Base-by-base conservation (phyloP, 2,329 filamentous ascomycete genomes). In the Sporothrix euskadiensis region DNA sequence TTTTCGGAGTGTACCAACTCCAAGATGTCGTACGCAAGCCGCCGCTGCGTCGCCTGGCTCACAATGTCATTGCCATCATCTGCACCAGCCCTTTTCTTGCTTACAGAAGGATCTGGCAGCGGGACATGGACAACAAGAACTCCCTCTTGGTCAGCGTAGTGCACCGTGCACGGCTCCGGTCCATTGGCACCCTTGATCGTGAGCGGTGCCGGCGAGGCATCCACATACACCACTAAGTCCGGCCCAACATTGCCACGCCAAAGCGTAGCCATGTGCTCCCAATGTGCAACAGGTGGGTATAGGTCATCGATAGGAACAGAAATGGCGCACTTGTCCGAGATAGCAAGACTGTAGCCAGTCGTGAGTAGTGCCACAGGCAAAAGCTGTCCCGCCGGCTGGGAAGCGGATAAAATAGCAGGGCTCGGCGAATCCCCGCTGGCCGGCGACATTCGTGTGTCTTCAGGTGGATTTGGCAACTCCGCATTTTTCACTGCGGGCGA, bases 241-340 rank as follows among this genome's bases (percentile, higher is more conserved):
- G 95, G 90, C 0, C 92, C 93, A 0, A 94, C 87, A 71, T 93
- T 92, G 10, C 94, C 93, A 10, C 94, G 90, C 95, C 95, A 98
- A 30, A 98, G 87, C 59, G 92, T 95, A 49, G 95, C 95, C 85
- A 96, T 94, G 95, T 95, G 98, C 81, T 97, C 92, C 94, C 95
- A 98, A 83, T 98, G 95, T 78, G 97, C 94, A n/a, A 92, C 87
- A 0, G 92, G 90, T 19, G 89, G 88, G 80, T 97, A 97, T 7
- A 87, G 85, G 79, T 97, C 94, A 22, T 86, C 84, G 76, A 97
- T 94, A 1, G 92, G 91, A 59, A 94, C 89, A 16, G 86, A 85
- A 72, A 88, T 89, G 0, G 94, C 92, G 80, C 91, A 95, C 66
- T 86, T 84, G 80, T 98, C 92, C 0, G 93, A 91, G 0, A 91